phyloP scores from a whole-genome alignment of 169 alveolate species.

The Ichthyophthirius multifiliis region DNA sequence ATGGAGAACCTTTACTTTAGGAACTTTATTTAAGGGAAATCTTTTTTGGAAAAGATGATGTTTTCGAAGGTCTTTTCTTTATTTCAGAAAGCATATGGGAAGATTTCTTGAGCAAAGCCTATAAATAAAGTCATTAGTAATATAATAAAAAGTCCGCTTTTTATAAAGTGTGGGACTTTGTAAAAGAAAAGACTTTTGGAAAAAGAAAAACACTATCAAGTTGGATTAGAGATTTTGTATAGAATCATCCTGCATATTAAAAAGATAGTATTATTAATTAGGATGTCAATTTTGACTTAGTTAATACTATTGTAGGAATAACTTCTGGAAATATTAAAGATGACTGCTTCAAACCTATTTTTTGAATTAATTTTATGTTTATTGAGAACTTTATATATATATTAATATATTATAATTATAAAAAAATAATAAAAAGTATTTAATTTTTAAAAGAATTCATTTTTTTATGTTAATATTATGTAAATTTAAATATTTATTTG shows the following conservation, averaged over 20 bases:
- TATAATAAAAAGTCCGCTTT: constrained; percentile 31
- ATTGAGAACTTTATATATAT: too few relatives aligned
- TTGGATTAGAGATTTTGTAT: constrained; percentile 81
- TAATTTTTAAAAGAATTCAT: too few relatives aligned
- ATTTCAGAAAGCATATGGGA: constrained; percentile 36
- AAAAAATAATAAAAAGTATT: too few relatives aligned
- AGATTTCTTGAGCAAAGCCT: constrained; percentile 5
- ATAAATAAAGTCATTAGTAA: background rate
- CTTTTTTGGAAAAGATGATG: constrained; percentile 60
- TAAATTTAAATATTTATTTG: too few relatives aligned
- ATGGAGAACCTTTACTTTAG: constrained; percentile 42
- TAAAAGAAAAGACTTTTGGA: constrained; percentile 84
- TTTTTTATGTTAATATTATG: too few relatives aligned
- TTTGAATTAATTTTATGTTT: too few relatives aligned
- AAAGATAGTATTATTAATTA: constrained; percentile 83
- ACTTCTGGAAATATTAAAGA: constrained; percentile 1
- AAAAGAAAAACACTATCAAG: constrained; percentile 88
- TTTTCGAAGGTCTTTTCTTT: constrained; percentile 58
- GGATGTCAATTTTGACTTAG: constrained; percentile 79
- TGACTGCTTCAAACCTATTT: constrained; percentile 2
- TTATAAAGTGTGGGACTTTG: constrained; percentile 57
- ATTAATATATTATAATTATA: too few relatives aligned
- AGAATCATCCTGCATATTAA: constrained; percentile 84
- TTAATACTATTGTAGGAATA: background rate
- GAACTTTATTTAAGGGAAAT: constrained; percentile 68